Evolutionary conservation across 176 grass and related monocot genomes (phyloP), one percentile per base, ranked within the genome.

Genomic region (Panicum miliaceum): DNA sequence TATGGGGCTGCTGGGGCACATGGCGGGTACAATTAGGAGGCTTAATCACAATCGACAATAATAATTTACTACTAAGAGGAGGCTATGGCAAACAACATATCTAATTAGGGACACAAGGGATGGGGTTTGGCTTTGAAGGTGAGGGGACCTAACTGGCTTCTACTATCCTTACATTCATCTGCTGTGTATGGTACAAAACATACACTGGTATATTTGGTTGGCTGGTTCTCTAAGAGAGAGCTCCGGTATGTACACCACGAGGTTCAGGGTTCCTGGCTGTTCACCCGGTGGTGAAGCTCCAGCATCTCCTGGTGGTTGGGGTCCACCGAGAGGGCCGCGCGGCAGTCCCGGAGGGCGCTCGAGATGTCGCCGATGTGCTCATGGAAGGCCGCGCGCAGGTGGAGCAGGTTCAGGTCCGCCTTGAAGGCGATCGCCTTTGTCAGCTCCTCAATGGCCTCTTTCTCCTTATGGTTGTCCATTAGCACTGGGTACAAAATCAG

Each of bases 231-330:
- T 60, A 26, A 12, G 57, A 60, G 48, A 51, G 23, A 71, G 71
- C 52, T 84, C 80, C 75, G 84, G 75, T 90, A 84, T 91, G 37
- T 91, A 91, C 85, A 87, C 69, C 61, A 29, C 70, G 26, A 61
- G 62, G 29, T 80, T 91, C 89, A 99, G 56, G 97, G 97, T 91
- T 99, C 97, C 89, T 96, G 93, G 88, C 86, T 96, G 90, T 99
- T 91, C 82, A 99, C 93, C 29, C 97, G 89, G 57, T 91, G 94
- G 63, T 96, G 97, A 72, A 99, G 97, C 86, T 99, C 97, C 3
- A 99, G 91, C 97, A 99, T 99, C 86, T 99, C 97, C 86, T 99
- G 97, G 81, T 99, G 97, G 81, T 94, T 99, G 52, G 97, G 97
- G 25, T 99, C 97, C 77, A 99, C 90, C 0, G 97, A 99, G 43